Evolutionary conservation across 345 rosid genomes (phyloP).

Genomic region (Eutrema japonicum): DNA sequence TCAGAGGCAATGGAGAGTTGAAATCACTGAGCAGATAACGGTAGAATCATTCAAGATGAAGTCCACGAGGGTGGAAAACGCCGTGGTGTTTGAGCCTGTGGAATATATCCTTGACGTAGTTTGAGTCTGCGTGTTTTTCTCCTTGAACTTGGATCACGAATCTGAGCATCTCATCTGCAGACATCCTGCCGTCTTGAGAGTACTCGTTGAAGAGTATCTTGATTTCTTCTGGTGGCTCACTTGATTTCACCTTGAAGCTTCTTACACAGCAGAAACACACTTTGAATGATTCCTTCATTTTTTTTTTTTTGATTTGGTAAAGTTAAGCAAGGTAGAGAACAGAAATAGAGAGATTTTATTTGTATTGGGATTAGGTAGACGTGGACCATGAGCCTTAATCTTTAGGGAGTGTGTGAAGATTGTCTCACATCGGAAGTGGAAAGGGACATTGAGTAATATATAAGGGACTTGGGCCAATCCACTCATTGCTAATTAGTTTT

Average conservation of each 20-base stretch:
- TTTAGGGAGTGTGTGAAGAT: too few relatives aligned
- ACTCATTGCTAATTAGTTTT: too few relatives aligned
- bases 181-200: slow-evolving; percentile 59
- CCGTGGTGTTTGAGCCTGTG: slow-evolving; percentile 45
- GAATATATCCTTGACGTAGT: slow-evolving; percentile 54
- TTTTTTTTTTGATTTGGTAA: background rate
- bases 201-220: slow-evolving; percentile 51
- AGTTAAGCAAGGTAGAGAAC: slow-evolving; percentile 5
- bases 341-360: slow-evolving; percentile 6
- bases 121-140: slow-evolving; percentile 57
- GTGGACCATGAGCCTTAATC: too few relatives aligned
- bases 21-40: slow-evolving; percentile 46
- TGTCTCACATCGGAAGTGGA: too few relatives aligned
- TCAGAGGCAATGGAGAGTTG: slow-evolving; percentile 52
- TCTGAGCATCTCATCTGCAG: slow-evolving; percentile 54
- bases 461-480: too few relatives aligned
- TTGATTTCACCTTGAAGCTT: slow-evolving; percentile 66
- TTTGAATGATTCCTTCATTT: slow-evolving; percentile 41
- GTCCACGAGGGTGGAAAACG: slow-evolving; percentile 46
- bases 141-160: slow-evolving; percentile 68
- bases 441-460: too few relatives aligned
- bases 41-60: slow-evolving; percentile 58
- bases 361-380: too few relatives aligned
- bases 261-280: slow-evolving; percentile 60
- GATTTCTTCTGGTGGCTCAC: slow-evolving; percentile 79